Evolutionary conservation across 2,329 filamentous ascomycete genomes (phyloP).

Genomic region (Ceratocystis diversiconidia): DNA sequence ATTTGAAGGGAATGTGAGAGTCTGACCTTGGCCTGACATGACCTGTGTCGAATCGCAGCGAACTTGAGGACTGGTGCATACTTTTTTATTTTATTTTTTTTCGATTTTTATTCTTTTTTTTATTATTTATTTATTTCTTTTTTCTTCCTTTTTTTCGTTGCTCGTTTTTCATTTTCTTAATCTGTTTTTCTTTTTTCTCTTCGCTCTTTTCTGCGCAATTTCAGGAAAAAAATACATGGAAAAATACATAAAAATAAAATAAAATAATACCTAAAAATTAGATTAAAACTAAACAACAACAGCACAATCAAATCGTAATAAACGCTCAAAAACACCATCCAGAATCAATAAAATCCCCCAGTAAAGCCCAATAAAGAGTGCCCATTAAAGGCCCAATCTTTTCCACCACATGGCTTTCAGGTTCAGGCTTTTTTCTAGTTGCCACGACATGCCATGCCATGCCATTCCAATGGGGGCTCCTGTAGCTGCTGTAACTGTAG

Average conservation of each 20-base stretch:
- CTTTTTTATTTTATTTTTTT: too few species aligned
- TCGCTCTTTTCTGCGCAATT: background rate
- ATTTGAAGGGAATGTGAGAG: background rate
- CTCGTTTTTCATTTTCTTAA: background rate
- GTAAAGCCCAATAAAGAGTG: too few species aligned
- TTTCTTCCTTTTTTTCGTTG: background rate
- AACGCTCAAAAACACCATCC: background rate
- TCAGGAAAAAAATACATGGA: background rate
- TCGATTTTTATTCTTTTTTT: too few species aligned
- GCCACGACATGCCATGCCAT: too few species aligned
- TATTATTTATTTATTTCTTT: background rate
- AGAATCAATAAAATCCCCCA: too few species aligned
- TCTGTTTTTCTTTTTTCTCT: background rate
- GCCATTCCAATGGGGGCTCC: too few species aligned
- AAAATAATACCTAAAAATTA: background rate
- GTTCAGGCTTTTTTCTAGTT: too few species aligned
- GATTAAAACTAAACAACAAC: background rate
- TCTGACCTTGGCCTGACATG: background rate
- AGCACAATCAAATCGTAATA: background rate
- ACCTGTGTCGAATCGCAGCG: background rate
- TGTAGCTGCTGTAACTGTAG: too few species aligned
- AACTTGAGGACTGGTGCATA: too few species aligned
- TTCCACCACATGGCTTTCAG: constrained; percentile 1
- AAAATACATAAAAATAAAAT: background rate
- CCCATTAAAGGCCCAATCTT: background rate